These are phyloP conservation scores for Falciphora oryzae DNA, from an alignment of 2,329 filamentous ascomycete genomes.

Conservation along the genomic window DNA sequence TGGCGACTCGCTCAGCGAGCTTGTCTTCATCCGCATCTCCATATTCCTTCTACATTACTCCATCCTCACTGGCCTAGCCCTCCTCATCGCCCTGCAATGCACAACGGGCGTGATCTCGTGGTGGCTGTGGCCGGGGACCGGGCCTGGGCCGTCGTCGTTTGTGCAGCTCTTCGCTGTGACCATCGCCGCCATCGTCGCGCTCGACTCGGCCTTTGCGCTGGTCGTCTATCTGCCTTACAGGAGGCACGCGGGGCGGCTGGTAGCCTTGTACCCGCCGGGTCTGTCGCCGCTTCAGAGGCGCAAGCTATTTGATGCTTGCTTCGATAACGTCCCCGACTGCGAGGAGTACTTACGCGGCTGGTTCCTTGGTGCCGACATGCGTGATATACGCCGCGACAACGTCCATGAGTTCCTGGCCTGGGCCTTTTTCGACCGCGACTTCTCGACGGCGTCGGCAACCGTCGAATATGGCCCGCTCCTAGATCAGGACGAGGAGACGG, in stretches of 20 bases:
- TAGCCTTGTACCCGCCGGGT: conserved; percentile 35
- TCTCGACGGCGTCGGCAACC: neutral
- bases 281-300: conserved; percentile 41
- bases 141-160: conserved; percentile 2
- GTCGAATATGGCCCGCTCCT: conserved; percentile 23
- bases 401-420: conserved; percentile 61
- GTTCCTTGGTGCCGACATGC: conserved; percentile 55
- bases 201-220: conserved; percentile 38
- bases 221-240: conserved; percentile 38
- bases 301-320: conserved; percentile 51
- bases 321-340: conserved; percentile 46
- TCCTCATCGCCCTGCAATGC: conserved; percentile 21
- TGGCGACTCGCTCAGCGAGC: conserved; percentile 31
- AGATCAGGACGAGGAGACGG: conserved; percentile 29
- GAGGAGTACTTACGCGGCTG: conserved; percentile 55
- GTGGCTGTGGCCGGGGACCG: neutral
- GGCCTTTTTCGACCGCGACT: conserved; percentile 53
- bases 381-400: conserved; percentile 61
- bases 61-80: conserved; percentile 31
- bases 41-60: conserved; percentile 40
- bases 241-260: conserved; percentile 27
- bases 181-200: conserved; percentile 25
- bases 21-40: conserved; percentile 38
- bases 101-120: conserved; percentile 1
- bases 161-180: conserved; percentile 7